These are phyloP conservation scores for Chlorella variabilis DNA, from an alignment of 163 green algal species.

Conservation along the genomic window DNA sequence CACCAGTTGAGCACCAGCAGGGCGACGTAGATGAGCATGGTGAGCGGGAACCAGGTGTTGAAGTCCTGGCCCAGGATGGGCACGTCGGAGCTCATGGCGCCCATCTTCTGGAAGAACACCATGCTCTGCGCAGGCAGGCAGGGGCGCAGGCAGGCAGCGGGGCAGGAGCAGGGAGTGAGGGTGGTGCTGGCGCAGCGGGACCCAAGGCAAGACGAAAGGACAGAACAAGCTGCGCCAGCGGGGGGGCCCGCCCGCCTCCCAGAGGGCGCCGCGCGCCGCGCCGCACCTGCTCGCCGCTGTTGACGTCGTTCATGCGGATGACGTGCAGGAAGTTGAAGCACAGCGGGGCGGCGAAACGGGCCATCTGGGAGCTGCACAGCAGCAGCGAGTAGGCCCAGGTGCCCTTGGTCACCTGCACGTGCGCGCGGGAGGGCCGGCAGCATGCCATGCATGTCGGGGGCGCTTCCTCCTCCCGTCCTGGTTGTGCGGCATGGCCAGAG, in stretches of 20 bases:
- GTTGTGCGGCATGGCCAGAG: background rate
- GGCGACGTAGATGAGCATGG: slow-evolving; percentile 54
- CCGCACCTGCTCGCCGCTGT: slow-evolving; percentile 11
- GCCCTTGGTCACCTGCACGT: slow-evolving; percentile 59
- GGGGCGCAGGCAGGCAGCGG: background rate
- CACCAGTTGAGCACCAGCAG: slow-evolving; percentile 50
- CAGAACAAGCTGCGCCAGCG: background rate
- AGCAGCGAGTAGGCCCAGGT: slow-evolving; percentile 75
- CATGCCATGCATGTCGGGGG: too few relatives aligned
- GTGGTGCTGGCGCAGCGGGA: background rate
- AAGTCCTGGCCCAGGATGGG: slow-evolving; percentile 68
- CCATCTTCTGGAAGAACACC: slow-evolving; percentile 73
- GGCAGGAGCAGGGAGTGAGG: background rate
- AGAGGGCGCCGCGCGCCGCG: too few relatives aligned
- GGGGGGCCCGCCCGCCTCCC: too few relatives aligned
- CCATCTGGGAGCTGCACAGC: slow-evolving; percentile 64
- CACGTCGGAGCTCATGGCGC: slow-evolving; percentile 61
- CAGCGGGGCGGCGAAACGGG: slow-evolving; percentile 82
- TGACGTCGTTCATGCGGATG: slow-evolving; percentile 67
- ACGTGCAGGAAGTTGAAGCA: slow-evolving; percentile 88
- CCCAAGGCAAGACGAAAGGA: too few relatives aligned
- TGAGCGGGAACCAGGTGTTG: slow-evolving; percentile 77
- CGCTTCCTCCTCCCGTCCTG: background rate
- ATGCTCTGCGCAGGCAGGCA: slow-evolving; percentile 52
- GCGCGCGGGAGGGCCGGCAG: background rate